phyloP scores from a whole-genome alignment of 2,329 filamentous ascomycete species.

The Trichoderma sp. region DNA sequence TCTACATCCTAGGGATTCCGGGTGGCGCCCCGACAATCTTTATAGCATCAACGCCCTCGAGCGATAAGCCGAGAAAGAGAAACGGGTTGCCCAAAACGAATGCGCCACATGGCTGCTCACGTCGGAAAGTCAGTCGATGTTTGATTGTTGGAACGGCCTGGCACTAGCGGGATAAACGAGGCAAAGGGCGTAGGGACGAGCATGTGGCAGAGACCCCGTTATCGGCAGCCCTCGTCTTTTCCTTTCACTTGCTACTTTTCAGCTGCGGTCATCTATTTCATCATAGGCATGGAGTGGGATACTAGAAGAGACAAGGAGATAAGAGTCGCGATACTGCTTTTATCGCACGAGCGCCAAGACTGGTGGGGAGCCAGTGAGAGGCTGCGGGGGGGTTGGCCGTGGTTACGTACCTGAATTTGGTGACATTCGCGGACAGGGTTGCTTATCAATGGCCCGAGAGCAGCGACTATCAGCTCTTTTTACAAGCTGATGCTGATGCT shows the following conservation, averaged over 20 bases:
- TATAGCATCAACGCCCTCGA: slow-evolving; percentile 5
- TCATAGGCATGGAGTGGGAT: not conserved
- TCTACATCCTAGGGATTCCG: not conserved
- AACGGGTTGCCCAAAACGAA: slow-evolving; percentile 2
- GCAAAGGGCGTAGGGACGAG: not conserved
- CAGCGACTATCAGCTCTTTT: slow-evolving; percentile 3
- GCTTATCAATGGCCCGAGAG: slow-evolving; percentile 25
- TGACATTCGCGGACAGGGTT: slow-evolving; percentile 31
- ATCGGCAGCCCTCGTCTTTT: not conserved
- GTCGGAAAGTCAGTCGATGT: slow-evolving; percentile 23
- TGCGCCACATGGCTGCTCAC: slow-evolving; percentile 30
- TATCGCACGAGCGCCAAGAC: slow-evolving; percentile 16
- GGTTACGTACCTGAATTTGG: slow-evolving; percentile 46
- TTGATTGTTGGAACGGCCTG: not conserved
- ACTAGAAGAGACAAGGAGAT: not conserved
- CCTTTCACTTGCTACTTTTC: not conserved
- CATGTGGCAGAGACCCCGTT: slow-evolving; percentile 15
- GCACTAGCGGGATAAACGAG: not conserved
- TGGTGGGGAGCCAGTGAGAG: slow-evolving; percentile 27
- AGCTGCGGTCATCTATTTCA: slow-evolving; percentile 11
- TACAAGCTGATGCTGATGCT: not conserved
- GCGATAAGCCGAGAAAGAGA: slow-evolving; percentile 19
- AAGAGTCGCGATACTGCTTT: slow-evolving; percentile 9
- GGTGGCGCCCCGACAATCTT: slow-evolving; percentile 14
- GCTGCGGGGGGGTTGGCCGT: slow-evolving; percentile 26